Base-by-base conservation (phyloP, 257 asterid species). In the Agastache rugosa region DNA sequence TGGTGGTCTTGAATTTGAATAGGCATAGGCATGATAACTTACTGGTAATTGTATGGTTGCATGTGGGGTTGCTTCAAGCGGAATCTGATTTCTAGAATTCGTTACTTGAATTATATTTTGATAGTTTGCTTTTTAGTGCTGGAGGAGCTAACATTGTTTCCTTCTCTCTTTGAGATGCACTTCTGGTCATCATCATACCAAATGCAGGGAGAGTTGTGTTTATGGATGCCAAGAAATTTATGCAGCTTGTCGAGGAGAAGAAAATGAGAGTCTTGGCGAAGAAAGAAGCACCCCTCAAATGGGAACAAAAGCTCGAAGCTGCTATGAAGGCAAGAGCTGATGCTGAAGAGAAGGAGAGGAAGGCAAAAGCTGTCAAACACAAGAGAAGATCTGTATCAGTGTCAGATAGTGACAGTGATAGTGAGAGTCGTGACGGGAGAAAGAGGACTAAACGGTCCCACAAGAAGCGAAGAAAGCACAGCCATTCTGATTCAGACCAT, bases 151-250 rank as follows among this genome's bases (percentile, higher is more conserved):
- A 95, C 99, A 90, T 74, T 89, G 87, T 92, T 89, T 83, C 98
- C 76, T 92, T 92, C 92, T 92, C 98, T 91, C 84, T 90, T 95
- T 90, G 99, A 95, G 99, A 95, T 92, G 98, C 79, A 85, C 91
- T 83, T 89, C 84, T 77, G 93, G 96, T 86, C 96, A 79, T 92
- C 99, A 85, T 92, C 99, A 90, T 88, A 89, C 98, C 97, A 88
- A 88, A 95, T 95, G 99, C 99, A 95, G 99, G 69, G 77, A 76
- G 85, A 84, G 78, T 89, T 89, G 91, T 89, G 83, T 84, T 84
- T 89, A 95, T 95, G 99, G 99, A 95, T 85, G 82, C 97, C 81
- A 95, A 92, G 89, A 95, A 89, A 75, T 95, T 95, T 59, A 77
- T 92, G 86, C 99, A 89, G 87, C 81, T 95, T 86, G 90, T 95